Percentiles rank a stretch among this genome's conserved stretches.
These are phyloP conservation scores for Penicillium sp. DNA, from an alignment of 2,329 filamentous ascomycete genomes.

Conservation along the genomic window DNA sequence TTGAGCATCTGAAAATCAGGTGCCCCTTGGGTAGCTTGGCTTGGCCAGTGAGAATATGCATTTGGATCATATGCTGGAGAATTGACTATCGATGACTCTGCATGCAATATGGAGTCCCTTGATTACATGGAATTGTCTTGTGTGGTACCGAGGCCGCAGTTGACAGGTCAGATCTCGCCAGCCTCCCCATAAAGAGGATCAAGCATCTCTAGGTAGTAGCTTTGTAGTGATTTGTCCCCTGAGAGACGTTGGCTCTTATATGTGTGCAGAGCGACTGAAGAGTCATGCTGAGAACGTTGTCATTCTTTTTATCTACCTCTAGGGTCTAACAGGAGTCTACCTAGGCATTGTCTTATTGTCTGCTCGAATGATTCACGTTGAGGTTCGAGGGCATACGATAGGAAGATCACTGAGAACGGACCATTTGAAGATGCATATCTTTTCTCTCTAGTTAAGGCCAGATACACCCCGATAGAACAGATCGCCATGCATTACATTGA, in stretches of 20 bases:
- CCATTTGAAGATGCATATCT: slow-evolving; percentile 6
- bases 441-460: slow-evolving; percentile 8
- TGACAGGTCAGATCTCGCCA: slow-evolving; percentile 5
- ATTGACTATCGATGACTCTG: slow-evolving; percentile 4
- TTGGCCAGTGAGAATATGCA: background rate
- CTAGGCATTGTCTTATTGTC: too few species aligned
- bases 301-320: background rate
- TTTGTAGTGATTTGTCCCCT: background rate
- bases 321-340: background rate
- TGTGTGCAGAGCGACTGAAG: too few species aligned
- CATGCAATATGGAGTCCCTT: slow-evolving; percentile 6
- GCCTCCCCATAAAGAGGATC: background rate
- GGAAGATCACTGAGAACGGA: background rate
- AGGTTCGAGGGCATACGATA: background rate
- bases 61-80: slow-evolving; percentile 6
- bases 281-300: background rate
- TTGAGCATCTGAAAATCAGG: background rate
- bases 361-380: background rate
- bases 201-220: background rate
- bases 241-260: background rate
- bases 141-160: background rate
- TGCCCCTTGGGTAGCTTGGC: background rate
- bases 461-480: background rate
- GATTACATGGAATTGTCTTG: slow-evolving; percentile 4
- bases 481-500: slow-evolving; percentile 12